These are phyloP conservation scores for Omphalea diandra DNA, from an alignment of 441 rosid genomes.

Conservation along the genomic window DNA sequence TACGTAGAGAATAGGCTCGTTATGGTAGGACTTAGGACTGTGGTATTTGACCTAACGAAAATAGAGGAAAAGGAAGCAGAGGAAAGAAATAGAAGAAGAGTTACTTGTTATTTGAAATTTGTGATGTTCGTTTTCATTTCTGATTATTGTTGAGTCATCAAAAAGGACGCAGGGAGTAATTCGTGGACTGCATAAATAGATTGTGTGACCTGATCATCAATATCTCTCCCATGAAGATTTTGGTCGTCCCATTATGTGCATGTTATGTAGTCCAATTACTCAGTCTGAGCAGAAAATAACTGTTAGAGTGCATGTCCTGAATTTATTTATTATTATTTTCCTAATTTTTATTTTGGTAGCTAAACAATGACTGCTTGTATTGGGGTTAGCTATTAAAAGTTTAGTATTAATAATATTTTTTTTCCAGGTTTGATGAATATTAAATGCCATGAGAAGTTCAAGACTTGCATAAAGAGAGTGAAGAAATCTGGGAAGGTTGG, in stretches of 20 bases:
- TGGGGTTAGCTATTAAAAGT: background rate
- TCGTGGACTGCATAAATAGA: too few species aligned
- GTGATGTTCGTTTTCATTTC: background rate
- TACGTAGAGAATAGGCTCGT: too few species aligned
- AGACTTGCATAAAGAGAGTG: slow-evolving; percentile 69
- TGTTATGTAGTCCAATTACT: too few species aligned
- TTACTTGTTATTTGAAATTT: background rate
- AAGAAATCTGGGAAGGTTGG: slow-evolving; percentile 71
- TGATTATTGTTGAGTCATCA: background rate
- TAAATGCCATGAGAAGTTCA: slow-evolving; percentile 84
- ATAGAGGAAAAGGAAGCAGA: background rate
- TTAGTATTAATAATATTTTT: background rate
- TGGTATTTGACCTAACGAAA: background rate
- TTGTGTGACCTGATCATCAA: background rate
- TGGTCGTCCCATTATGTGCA: too few species aligned
- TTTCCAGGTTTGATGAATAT: slow-evolving; percentile 55
- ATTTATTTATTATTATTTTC: too few species aligned
- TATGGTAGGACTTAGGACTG: too few species aligned
- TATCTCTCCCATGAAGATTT: too few species aligned
- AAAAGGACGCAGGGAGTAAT: too few species aligned
- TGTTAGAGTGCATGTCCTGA: too few species aligned
- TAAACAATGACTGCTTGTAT: too few species aligned
- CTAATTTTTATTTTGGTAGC: background rate
- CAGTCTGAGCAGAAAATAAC: too few species aligned
- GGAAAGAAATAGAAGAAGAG: background rate